Evolutionary conservation across 1,284 basidiomycete genomes (phyloP), one percentile per base, ranked within the genome.

Genomic region (Cutaneotrichosporon dermatis): DNA sequence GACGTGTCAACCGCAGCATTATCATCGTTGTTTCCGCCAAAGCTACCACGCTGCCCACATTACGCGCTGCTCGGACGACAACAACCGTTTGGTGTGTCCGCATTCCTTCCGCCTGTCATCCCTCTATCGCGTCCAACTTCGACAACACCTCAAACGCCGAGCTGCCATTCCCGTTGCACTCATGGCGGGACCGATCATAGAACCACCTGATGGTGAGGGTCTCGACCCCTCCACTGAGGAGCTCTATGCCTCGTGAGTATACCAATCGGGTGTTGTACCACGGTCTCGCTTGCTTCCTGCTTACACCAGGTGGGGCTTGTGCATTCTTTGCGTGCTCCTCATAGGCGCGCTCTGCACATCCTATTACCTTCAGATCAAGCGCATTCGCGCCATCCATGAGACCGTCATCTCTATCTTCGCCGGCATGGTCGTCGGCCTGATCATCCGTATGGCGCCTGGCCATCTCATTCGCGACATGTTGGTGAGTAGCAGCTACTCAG

Each of bases 401-500:
- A 99, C 96, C 0, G 83, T 98, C 54, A 90, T 99, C 25, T 91
- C 95, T 43, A 92, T 98, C 65, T 88, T 95, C 72, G 92, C 93
- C 11, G 81, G 95, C 57, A 98, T 97, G 92, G 84, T 91, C 54
- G 95, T 99, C 50, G 95, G 95, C 0, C 81, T 96, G 66, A 84
- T 95, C 60, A 87, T 99, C 40, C 83, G 96, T 65, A 81, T 99
- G 40, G 87, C 90, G 1, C 94, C 95, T 0, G 93, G 93, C 13
- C 90, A 89, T 63, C 86, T 94, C 82, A 97, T 99, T 64, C 85
- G 92, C 69, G 91, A 94, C 73, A 99, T 99, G 95, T 82, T 99
- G 79, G 92, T 92, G 79, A 83, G 90, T 44, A 5, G 1, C 11
- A 12, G 12, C 43, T 15, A 4, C 4, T 1, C 8, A 6, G 16